These are phyloP conservation scores for Penicillium rolfsii DNA, from an alignment of 2,329 filamentous ascomycete genomes.

Conservation along the genomic window DNA sequence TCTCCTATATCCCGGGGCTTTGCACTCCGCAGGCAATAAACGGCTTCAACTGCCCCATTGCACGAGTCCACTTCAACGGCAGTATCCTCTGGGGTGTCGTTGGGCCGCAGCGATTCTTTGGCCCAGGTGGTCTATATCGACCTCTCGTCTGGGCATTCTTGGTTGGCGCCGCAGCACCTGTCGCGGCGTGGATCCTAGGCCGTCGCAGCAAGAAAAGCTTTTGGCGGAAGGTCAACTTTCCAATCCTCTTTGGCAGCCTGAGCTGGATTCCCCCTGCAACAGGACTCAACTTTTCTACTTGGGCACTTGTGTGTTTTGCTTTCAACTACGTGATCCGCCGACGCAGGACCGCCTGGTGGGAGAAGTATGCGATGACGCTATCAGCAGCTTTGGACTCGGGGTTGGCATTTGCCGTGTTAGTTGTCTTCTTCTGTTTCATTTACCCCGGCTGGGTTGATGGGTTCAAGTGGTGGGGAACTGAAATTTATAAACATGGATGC, in stretches of 20 bases:
- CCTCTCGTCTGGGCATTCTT: slow-evolving; percentile 80
- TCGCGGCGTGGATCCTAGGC: slow-evolving; percentile 73
- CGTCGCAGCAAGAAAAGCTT: slow-evolving; percentile 61
- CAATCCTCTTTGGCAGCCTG: slow-evolving; percentile 79
- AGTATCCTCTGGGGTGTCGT: slow-evolving; percentile 89
- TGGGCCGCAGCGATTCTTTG: slow-evolving; percentile 81
- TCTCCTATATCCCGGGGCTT: slow-evolving; percentile 72
- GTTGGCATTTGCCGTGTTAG: slow-evolving; percentile 77
- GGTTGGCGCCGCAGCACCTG: slow-evolving; percentile 72
- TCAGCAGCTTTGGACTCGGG: slow-evolving; percentile 82
- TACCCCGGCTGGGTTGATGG: slow-evolving; percentile 74
- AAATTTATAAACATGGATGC: slow-evolving; percentile 80
- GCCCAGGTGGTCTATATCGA: slow-evolving; percentile 72
- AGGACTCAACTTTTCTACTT: slow-evolving; percentile 84
- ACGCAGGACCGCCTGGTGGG: slow-evolving; percentile 78
- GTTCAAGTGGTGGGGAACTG: slow-evolving; percentile 87
- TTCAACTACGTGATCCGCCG: slow-evolving; percentile 78
- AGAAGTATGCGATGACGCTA: slow-evolving; percentile 88
- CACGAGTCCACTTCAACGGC: slow-evolving; percentile 86
- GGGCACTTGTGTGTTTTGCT: slow-evolving; percentile 80
- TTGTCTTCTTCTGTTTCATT: slow-evolving; percentile 85
- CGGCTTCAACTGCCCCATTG: slow-evolving; percentile 85
- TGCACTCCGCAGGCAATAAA: slow-evolving; percentile 81
- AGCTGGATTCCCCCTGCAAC: slow-evolving; percentile 85
- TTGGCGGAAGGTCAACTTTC: slow-evolving; percentile 76